Conservation (phyloP, 805 yeast genomes). For the Candida schatavii region DNA sequence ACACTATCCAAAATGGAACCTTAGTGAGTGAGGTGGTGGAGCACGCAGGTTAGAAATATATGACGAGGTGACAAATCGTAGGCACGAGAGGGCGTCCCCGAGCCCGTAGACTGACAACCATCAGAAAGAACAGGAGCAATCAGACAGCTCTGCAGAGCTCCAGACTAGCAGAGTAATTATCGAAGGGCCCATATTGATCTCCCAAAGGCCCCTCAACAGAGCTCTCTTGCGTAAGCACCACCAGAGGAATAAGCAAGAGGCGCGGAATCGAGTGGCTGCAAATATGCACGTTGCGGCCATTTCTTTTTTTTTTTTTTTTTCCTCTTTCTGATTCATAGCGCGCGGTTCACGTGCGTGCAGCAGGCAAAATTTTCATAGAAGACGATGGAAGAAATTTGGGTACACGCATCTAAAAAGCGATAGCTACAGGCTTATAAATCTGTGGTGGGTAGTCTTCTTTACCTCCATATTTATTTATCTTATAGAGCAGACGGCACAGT, state of each 20-base stretch:
- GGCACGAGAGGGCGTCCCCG: no score
- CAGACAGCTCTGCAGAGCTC: no score
- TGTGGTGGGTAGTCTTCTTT: neutral
- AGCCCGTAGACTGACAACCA: no score
- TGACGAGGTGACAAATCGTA: no score
- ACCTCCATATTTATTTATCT: neutral
- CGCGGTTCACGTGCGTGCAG: neutral
- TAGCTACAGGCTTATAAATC: neutral
- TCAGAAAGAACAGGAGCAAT: no score
- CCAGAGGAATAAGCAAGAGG: no score
- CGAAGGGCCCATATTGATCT: no score
- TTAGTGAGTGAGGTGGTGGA: conserved; percentile 72
- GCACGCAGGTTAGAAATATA: conserved; percentile 67
- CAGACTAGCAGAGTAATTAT: no score
- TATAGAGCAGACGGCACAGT: no score
- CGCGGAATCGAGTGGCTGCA: no score
- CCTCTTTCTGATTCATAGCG: neutral
- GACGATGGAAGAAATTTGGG: conserved; percentile 1
- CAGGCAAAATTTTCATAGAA: conserved; percentile 2
- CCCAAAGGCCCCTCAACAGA: no score
- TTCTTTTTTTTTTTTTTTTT: neutral
- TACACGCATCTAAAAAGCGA: neutral
- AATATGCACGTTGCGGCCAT: neutral
- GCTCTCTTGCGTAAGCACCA: no score
- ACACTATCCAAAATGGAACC: conserved; percentile 59